Evolutionary conservation across 2,329 filamentous ascomycete genomes (phyloP).

Genomic region (Didymella pinodella): DNA sequence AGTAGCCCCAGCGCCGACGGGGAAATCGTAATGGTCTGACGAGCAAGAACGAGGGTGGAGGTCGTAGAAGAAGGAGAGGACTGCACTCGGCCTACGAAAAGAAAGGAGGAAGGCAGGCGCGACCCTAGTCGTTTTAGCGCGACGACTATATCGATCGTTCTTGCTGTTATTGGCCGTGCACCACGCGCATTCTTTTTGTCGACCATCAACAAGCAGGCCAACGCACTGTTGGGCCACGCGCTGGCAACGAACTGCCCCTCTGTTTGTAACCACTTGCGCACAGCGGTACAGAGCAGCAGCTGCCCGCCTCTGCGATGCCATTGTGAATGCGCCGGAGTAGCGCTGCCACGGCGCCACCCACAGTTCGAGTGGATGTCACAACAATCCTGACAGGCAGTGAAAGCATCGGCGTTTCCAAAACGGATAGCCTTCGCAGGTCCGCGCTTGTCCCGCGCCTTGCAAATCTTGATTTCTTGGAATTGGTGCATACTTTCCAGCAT

Average conservation of each 20-base stretch:
- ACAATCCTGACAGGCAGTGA: constrained; percentile 15
- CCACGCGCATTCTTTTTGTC: constrained; percentile 17
- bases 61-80: constrained; percentile 29
- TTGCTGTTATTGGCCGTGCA: background rate
- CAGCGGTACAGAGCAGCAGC: constrained; percentile 8
- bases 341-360: constrained; percentile 12
- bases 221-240: constrained; percentile 19
- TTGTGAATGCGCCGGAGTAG: constrained; percentile 3
- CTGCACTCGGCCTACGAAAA: constrained; percentile 22
- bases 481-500: constrained; percentile 5
- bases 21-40: constrained; percentile 35
- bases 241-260: constrained; percentile 8
- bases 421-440: constrained; percentile 15
- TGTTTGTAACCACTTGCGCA: background rate
- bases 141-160: constrained; percentile 11
- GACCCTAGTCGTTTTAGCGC: constrained; percentile 20
- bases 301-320: background rate
- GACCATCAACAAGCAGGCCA: constrained; percentile 21
- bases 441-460: constrained; percentile 16
- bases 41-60: constrained; percentile 34
- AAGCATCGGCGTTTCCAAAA: constrained; percentile 22
- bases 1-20: constrained; percentile 33
- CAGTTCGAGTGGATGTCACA: constrained; percentile 11
- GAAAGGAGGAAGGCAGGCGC: constrained; percentile 26
- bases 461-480: constrained; percentile 19